Evolutionary conservation across 1,284 basidiomycete genomes (phyloP).

Genomic region (Rhodotorula sp.): DNA sequence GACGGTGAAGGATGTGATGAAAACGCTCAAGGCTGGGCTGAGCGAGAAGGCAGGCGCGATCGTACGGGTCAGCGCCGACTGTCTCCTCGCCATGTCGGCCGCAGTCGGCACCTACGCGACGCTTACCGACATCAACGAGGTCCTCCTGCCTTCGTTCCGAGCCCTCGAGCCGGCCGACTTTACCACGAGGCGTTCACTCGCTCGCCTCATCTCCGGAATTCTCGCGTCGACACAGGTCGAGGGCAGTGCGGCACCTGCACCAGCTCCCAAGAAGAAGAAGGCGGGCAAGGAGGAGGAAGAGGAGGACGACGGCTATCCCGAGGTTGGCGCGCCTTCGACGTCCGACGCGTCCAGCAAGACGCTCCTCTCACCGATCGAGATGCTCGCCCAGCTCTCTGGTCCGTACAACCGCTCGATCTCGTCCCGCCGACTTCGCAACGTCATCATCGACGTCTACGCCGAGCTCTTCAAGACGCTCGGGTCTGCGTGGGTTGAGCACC

Average conservation of each 20-base stretch:
- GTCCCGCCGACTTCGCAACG: slow-evolving; percentile 69
- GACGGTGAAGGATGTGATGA: slow-evolving; percentile 76
- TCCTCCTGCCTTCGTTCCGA: slow-evolving; percentile 68
- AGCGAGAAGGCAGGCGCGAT: slow-evolving; percentile 82
- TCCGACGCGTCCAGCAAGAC: slow-evolving; percentile 55
- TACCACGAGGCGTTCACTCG: slow-evolving; percentile 73
- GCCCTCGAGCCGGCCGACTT: slow-evolving; percentile 80
- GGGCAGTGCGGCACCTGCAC: slow-evolving; percentile 54
- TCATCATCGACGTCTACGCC: slow-evolving; percentile 85
- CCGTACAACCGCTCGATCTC: slow-evolving; percentile 67
- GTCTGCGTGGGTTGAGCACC: slow-evolving; percentile 71
- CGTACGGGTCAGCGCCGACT: slow-evolving; percentile 76
- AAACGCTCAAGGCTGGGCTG: slow-evolving; percentile 72
- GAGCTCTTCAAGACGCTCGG: slow-evolving; percentile 76
- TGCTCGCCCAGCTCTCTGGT: slow-evolving; percentile 73
- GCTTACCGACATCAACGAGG: slow-evolving; percentile 68
- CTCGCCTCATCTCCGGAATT: slow-evolving; percentile 76
- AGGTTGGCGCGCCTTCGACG: slow-evolving; percentile 54
- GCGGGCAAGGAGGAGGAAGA: slow-evolving; percentile 58
- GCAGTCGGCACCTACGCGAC: slow-evolving; percentile 50
- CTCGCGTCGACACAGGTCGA: slow-evolving; percentile 81
- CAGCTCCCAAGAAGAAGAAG: slow-evolving; percentile 49
- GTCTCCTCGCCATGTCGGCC: slow-evolving; percentile 47
- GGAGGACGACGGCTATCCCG: slow-evolving; percentile 58
- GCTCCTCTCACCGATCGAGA: slow-evolving; percentile 72